Evolutionary conservation across 345 rosid genomes (phyloP).

Genomic region (Camelina sativa): DNA sequence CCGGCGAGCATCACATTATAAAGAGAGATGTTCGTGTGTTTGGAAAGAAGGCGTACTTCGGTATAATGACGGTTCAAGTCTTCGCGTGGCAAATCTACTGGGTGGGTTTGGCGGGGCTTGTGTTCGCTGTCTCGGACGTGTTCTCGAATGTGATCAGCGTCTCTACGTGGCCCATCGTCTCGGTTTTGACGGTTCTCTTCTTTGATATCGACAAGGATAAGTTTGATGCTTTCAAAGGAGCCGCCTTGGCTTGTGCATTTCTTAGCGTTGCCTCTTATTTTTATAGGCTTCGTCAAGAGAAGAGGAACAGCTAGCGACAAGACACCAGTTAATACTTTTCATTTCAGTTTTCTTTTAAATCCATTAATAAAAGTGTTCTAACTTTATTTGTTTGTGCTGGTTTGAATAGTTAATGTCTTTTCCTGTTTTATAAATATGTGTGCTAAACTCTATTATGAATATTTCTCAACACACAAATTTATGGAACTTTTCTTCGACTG

Average conservation of each 20-base stretch:
- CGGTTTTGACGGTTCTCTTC: neutral
- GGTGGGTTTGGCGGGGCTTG: neutral
- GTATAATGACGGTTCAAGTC: neutral
- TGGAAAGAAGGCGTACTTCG: neutral
- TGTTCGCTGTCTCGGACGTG: neutral
- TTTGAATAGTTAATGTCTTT: no score
- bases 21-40: neutral
- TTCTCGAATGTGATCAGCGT: neutral
- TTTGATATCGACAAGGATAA: neutral
- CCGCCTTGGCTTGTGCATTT: neutral
- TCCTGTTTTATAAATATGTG: no score
- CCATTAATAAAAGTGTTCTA: no score
- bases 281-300: neutral
- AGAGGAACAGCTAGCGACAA: neutral
- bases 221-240: conserved; percentile 1
- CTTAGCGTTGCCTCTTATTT: neutral
- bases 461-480: no score
- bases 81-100: neutral
- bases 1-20: neutral
- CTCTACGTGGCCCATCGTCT: neutral
- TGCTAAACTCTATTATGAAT: no score
- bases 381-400: no score
- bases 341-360: no score
- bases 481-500: no score
- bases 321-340: no score